Base-by-base conservation (phyloP, 257 asterid species). In the Lycium barbarum region DNA sequence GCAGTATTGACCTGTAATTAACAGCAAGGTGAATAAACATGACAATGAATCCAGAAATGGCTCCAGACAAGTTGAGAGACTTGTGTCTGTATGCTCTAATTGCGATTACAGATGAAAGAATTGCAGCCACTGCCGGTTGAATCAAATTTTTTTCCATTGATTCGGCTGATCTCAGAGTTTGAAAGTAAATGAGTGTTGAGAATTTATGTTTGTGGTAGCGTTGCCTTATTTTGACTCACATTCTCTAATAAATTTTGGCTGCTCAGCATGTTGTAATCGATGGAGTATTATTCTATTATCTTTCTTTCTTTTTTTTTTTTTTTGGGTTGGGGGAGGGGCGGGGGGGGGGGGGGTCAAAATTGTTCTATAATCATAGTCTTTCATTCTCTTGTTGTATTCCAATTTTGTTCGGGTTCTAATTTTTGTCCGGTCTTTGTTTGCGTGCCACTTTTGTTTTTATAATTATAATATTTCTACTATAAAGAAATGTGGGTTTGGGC, bases 31-130 rank as follows among this genome's bases (percentile, higher is more conserved):
- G 99, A 92, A 93, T 90, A 17, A 96, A 87, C 94, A 96, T 90
- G 71, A 93, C 97, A 49, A 86, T 53, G 83, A 96, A 92, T 14
- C 98, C 99, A 62, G 91, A 33, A 79, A 96, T 74, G 76, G 99
- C 97, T 66, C 99, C 98, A 9, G 98, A 93, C 79, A 93, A 85
- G 88, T 92, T 91, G 33, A 96, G 98, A 70, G 98, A 94, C 86
- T 93, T 96, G 88, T 86, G 95, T 84, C 85, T 86, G 74, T 92
- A 92, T 11, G 98, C 89, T 86, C 97, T 89, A 65, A 79, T 12
- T 15, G 97, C 88, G 26, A 96, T 92, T 72, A 88, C 89, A 68
- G 91, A 91, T 79, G 98, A 90, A 26, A 92, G 12, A 78, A 89
- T 14, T 53, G 88, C 89, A 36, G 98, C 98, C 59, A 90, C 80